Evolutionary conservation across 345 rosid genomes (phyloP), one percentile per base, ranked within the genome.

Genomic region (Moringa oleifera): DNA sequence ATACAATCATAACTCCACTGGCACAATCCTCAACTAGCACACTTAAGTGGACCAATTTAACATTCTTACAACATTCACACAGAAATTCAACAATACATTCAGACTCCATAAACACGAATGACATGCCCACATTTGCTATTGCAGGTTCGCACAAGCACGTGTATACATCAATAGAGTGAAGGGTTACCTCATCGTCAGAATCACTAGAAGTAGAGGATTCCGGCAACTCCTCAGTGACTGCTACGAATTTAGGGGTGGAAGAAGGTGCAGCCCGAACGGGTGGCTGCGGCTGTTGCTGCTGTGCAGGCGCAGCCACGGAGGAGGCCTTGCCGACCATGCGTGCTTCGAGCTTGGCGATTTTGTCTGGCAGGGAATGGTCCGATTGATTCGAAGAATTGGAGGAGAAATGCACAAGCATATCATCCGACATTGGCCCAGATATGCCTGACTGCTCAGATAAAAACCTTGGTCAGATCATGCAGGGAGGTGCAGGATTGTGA

Each of bases 281-380:
- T 65, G 67, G 77, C 68, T 77, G 85, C 25, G 57, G 80, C 52
- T 64, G 86, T 23, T 64, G 87, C 64, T 61, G 86, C 13, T 67
- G 83, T 63, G 69, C 49, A 15, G 73, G 22, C 61, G 59, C 58
- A 61, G 64, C 51, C 50, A 75, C 68, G 0, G 87, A 71, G 31
- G 97, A 50, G 41, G 85, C 73, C 74, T 87, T 95, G 19, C 99
- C 96, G n/a, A 84, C 89, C 81, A 95, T 63, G 50, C 99, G 99
- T 55, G 99, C 99, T 79, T 95, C 99, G 36, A 95, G 99, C 82
- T 95, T 95, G 19, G 99, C 99, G 65, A 95, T 84, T 77, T 95
- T 95, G 52, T 87, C 83, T 66, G 97, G 98, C 22, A 93, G 51
- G 58, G 97, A 91, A 59, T 85, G 87, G 83, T 95, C 99, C 18